Conservation (phyloP, 164 flowering plant species). For the Piper longum region DNA sequence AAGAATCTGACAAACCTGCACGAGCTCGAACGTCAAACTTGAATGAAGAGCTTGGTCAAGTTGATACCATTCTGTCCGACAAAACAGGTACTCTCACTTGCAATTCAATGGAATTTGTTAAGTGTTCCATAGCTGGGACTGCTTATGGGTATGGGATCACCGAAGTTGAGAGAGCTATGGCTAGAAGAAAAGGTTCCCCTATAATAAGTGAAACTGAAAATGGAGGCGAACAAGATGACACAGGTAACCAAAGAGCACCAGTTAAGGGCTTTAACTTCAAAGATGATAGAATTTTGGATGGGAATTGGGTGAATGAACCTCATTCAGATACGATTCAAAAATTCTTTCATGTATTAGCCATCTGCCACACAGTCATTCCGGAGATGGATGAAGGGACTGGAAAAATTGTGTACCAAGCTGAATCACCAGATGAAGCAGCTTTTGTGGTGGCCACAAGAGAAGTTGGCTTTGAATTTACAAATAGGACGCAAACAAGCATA, state of each 20-base stretch:
- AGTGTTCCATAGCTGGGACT: slow-evolving; percentile 78
- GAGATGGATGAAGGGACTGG: slow-evolving; percentile 60
- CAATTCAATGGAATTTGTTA: slow-evolving; percentile 93
- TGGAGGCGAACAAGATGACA: slow-evolving; percentile 11
- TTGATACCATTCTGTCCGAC: slow-evolving; percentile 86
- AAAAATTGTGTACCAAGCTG: slow-evolving; percentile 75
- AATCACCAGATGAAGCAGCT: slow-evolving; percentile 97
- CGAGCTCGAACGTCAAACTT: slow-evolving; percentile 88
- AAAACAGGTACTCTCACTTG: slow-evolving; percentile 96
- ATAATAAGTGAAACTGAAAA: slow-evolving; percentile 19
- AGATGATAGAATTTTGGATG: slow-evolving; percentile 69
- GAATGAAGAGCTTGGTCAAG: slow-evolving; percentile 97
- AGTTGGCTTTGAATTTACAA: slow-evolving; percentile 72
- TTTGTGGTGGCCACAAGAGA: slow-evolving; percentile 95
- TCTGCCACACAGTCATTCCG: slow-evolving; percentile 88
- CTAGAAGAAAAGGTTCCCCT: slow-evolving; percentile 44
- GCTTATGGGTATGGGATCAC: slow-evolving; percentile 86
- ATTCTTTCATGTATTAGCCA: slow-evolving; percentile 60
- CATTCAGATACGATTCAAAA: slow-evolving; percentile 44
- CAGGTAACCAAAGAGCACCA: slow-evolving; percentile 10
- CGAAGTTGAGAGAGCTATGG: slow-evolving; percentile 81
- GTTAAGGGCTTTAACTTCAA: slow-evolving; percentile 82
- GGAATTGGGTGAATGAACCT: slow-evolving; percentile 70
- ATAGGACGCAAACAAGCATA: slow-evolving; percentile 67
- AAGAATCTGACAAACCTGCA: slow-evolving; percentile 80